Conservation (phyloP, 139 green algal genomes). For the Tetraselmis striata region DNA sequence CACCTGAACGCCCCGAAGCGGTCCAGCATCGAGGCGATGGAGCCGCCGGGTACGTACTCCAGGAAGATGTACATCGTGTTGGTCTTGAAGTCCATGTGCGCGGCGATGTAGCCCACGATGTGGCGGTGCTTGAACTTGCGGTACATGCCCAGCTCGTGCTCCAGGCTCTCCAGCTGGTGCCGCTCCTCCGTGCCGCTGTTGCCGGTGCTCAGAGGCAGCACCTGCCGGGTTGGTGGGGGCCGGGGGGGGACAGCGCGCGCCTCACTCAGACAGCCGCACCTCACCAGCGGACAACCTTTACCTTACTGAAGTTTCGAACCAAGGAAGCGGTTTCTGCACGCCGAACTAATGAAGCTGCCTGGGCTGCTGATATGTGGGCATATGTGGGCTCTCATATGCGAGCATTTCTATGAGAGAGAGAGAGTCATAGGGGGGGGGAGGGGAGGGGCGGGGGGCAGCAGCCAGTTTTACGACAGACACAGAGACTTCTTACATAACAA, state of each 20-base stretch:
- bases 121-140: constrained; percentile 56
- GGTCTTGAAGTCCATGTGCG: constrained; percentile 24
- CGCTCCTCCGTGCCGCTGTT: constrained; percentile 8
- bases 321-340: constrained; percentile 23
- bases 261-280: neutral
- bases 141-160: constrained; percentile 64
- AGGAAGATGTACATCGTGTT: constrained; percentile 34
- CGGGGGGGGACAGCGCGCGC: neutral
- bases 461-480: too few relatives aligned
- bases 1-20: constrained; percentile 38
- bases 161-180: constrained; percentile 9
- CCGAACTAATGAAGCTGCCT: too few relatives aligned
- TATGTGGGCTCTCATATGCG: too few relatives aligned
- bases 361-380: too few relatives aligned
- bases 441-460: too few relatives aligned
- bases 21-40: constrained; percentile 29
- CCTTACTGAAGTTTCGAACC: neutral
- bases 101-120: constrained; percentile 67
- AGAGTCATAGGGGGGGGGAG: too few relatives aligned
- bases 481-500: too few relatives aligned
- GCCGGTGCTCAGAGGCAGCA: constrained; percentile 20
- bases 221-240: constrained; percentile 15
- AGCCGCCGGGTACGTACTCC: constrained; percentile 32
- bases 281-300: neutral
- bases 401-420: too few relatives aligned